These are phyloP conservation scores for Penicillium sclerotigenum DNA, from an alignment of 2,329 filamentous ascomycete species.

Conservation along the genomic window DNA sequence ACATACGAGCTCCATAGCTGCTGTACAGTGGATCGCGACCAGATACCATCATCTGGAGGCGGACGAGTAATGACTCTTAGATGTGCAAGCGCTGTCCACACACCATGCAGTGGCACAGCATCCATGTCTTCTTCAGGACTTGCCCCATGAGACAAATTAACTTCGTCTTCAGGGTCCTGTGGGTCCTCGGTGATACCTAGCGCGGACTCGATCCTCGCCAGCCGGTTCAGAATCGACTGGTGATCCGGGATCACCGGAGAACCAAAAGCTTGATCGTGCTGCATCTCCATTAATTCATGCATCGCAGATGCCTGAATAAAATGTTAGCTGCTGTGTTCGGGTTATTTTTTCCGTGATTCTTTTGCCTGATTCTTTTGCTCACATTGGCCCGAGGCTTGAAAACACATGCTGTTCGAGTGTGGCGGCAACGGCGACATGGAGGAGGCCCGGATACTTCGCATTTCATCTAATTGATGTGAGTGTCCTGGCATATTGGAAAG, in stretches of 20 bases:
- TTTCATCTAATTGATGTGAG: constrained; percentile 23
- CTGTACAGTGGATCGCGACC: constrained; percentile 25
- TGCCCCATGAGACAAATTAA: constrained; percentile 2
- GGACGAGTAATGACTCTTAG: constrained; percentile 24
- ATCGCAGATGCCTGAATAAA: constrained; percentile 24
- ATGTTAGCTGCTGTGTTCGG: neutral
- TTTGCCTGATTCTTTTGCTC: too few relatives aligned
- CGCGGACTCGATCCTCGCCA: constrained; percentile 26
- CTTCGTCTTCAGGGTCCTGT: constrained; percentile 3
- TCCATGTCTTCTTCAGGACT: constrained; percentile 15
- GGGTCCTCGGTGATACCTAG: constrained; percentile 20
- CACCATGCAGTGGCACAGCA: constrained; percentile 12
- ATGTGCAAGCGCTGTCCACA: constrained; percentile 25
- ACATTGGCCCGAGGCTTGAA: constrained; percentile 34
- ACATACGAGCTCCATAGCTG: constrained; percentile 28
- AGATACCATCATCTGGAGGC: constrained; percentile 19
- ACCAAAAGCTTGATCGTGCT: constrained; percentile 5
- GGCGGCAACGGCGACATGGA: constrained; percentile 30
- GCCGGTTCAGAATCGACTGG: constrained; percentile 22
- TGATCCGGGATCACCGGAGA: constrained; percentile 12
- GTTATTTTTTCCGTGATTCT: neutral
- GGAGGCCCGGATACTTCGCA: constrained; percentile 29
- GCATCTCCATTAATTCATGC: constrained; percentile 17
- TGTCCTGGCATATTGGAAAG: neutral
- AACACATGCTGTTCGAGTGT: constrained; percentile 22